These are phyloP conservation scores for Vigna radiata DNA, from an alignment of 306 rosid species.

Conservation along the genomic window DNA sequence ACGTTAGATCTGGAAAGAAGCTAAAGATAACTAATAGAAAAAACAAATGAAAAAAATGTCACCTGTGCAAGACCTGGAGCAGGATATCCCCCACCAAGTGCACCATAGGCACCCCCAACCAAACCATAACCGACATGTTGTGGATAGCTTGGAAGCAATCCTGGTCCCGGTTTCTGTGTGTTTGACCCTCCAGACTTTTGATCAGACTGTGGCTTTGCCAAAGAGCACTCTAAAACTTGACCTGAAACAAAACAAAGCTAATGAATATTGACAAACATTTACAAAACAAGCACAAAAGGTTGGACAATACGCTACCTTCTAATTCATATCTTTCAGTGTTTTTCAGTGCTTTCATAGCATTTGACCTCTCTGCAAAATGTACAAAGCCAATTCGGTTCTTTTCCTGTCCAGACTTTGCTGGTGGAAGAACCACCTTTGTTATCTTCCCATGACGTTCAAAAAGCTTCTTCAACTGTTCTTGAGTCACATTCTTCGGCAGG, in stretches of 20 bases:
- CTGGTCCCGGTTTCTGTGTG: constrained; percentile 72
- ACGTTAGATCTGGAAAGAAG: constrained; percentile 31
- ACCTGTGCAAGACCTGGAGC: constrained; percentile 85
- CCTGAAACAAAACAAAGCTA: constrained; percentile 56
- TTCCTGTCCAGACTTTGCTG: constrained; percentile 88
- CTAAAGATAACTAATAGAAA: constrained; percentile 9
- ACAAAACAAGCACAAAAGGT: background rate
- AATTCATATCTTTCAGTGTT: constrained; percentile 90
- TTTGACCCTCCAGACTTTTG: constrained; percentile 77
- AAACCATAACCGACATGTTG: constrained; percentile 75
- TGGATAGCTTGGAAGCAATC: constrained; percentile 85
- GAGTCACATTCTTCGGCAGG: constrained; percentile 88
- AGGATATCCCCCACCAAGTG: constrained; percentile 75
- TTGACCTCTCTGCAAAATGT: constrained; percentile 91
- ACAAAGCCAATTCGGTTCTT: constrained; percentile 92
- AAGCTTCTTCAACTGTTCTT: constrained; percentile 83
- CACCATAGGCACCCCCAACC: constrained; percentile 83
- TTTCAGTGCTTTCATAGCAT: constrained; percentile 94
- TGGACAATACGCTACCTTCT: constrained; percentile 58
- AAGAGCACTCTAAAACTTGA: constrained; percentile 88
- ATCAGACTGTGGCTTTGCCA: constrained; percentile 96
- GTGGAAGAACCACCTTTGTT: constrained; percentile 95
- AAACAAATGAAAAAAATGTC: constrained; percentile 25
- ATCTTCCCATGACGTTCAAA: constrained; percentile 97
- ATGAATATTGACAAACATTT: constrained; percentile 38